Conservation (phyloP, 2,329 filamentous ascomycete species). For the Stagonosporopsis chrysanthemi region DNA sequence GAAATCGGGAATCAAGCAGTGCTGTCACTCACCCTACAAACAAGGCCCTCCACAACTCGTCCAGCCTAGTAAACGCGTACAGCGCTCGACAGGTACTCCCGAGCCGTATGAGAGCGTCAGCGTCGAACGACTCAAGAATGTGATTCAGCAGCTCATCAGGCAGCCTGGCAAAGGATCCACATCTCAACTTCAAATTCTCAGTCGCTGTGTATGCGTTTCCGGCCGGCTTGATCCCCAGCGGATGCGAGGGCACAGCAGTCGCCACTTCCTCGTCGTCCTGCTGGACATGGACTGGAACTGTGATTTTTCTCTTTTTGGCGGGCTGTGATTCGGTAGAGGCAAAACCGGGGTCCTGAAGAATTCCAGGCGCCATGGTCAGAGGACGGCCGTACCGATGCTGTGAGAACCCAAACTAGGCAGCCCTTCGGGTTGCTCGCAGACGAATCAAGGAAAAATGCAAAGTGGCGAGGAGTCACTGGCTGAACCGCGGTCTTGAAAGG, state of each 20-base stretch:
- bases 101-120: constrained; percentile 66
- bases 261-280: constrained; percentile 49
- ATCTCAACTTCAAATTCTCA: constrained; percentile 70
- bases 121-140: constrained; percentile 78
- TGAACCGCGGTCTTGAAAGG: constrained; percentile 8
- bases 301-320: constrained; percentile 45
- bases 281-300: constrained; percentile 28
- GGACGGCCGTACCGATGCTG: constrained; percentile 5
- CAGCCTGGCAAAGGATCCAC: constrained; percentile 71
- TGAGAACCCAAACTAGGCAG: constrained; percentile 16
- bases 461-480: constrained; percentile 12
- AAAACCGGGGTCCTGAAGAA: constrained; percentile 35
- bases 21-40: constrained; percentile 77
- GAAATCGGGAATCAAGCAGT: constrained; percentile 18
- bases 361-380: constrained; percentile 45
- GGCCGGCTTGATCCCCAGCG: constrained; percentile 82
- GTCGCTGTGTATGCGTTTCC: constrained; percentile 79
- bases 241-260: constrained; percentile 76
- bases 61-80: constrained; percentile 82
- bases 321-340: constrained; percentile 43
- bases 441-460: constrained; percentile 4
- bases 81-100: constrained; percentile 84
- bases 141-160: constrained; percentile 83
- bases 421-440: constrained; percentile 10
- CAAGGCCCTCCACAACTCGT: constrained; percentile 88